These are phyloP conservation scores for Syzygium aromaticum DNA, from an alignment of 345 rosid genomes.

Conservation along the genomic window DNA sequence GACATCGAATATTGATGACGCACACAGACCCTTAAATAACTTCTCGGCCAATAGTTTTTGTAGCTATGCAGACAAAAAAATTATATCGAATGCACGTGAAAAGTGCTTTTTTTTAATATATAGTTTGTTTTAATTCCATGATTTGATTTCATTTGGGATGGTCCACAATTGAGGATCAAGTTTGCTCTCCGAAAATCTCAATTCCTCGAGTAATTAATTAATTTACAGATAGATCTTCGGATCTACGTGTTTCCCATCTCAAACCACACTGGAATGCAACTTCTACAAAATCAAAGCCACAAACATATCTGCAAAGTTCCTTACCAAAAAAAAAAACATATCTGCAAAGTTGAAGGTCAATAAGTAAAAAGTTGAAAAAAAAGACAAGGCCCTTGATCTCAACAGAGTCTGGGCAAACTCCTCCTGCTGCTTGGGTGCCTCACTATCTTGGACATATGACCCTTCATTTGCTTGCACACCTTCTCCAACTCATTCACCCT, in stretches of 20 bases:
- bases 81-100: neutral
- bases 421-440: constrained; percentile 11
- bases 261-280: neutral
- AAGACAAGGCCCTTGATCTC: neutral
- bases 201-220: neutral
- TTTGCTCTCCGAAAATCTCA: neutral
- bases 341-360: neutral
- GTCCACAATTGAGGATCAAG: accelerated
- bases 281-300: neutral
- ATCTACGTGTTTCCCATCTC: neutral
- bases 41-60: neutral
- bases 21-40: neutral
- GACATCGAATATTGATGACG: neutral
- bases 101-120: neutral
- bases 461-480: constrained; percentile 45
- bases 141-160: neutral
- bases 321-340: too few relatives aligned
- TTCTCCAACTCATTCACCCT: constrained; percentile 49
- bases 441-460: constrained; percentile 40
- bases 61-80: neutral
- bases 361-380: neutral
- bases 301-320: neutral
- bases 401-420: constrained; percentile 52
- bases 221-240: neutral
- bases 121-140: neutral